These are phyloP conservation scores for Plectosphaerella cucumerina DNA, from an alignment of 2,329 filamentous ascomycete genomes.

Conservation along the genomic window DNA sequence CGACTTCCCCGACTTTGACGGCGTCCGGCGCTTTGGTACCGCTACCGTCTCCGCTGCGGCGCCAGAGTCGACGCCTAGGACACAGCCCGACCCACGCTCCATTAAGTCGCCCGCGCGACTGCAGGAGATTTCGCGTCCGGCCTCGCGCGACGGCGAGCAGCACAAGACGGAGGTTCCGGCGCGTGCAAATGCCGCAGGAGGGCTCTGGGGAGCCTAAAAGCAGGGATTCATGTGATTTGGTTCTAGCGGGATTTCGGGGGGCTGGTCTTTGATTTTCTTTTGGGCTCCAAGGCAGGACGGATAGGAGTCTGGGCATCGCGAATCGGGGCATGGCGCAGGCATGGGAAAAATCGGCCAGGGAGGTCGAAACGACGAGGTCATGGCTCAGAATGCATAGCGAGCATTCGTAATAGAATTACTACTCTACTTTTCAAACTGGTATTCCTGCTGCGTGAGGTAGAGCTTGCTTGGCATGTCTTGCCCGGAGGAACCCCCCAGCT, in stretches of 20 bases:
- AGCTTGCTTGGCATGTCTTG: too few species aligned
- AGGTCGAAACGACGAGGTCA: too few species aligned
- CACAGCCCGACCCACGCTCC: constrained; percentile 12
- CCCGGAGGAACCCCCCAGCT: too few species aligned
- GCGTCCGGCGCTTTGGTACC: constrained; percentile 22
- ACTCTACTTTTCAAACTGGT: too few species aligned
- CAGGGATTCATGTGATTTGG: not conserved
- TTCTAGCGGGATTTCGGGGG: not conserved
- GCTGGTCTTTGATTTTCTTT: too few species aligned
- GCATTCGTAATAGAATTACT: too few species aligned
- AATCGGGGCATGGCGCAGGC: too few species aligned
- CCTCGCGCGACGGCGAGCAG: constrained; percentile 14
- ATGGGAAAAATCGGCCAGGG: too few species aligned
- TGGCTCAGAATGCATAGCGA: too few species aligned
- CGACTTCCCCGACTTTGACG: constrained; percentile 49
- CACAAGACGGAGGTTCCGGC: constrained; percentile 26
- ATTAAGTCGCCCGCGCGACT: constrained; percentile 9
- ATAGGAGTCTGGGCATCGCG: not conserved
- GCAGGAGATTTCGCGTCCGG: constrained; percentile 12
- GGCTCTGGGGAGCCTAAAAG: constrained; percentile 34
- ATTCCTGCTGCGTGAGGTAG: too few species aligned
- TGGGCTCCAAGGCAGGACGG: not conserved
- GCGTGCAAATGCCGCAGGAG: constrained; percentile 32
- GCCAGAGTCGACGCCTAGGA: not conserved
- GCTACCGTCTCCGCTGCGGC: not conserved